Evolutionary conservation across 768 basidiomycete genomes (phyloP), one percentile per base, ranked within the genome.

Genomic region (Tephrocybe rancida): DNA sequence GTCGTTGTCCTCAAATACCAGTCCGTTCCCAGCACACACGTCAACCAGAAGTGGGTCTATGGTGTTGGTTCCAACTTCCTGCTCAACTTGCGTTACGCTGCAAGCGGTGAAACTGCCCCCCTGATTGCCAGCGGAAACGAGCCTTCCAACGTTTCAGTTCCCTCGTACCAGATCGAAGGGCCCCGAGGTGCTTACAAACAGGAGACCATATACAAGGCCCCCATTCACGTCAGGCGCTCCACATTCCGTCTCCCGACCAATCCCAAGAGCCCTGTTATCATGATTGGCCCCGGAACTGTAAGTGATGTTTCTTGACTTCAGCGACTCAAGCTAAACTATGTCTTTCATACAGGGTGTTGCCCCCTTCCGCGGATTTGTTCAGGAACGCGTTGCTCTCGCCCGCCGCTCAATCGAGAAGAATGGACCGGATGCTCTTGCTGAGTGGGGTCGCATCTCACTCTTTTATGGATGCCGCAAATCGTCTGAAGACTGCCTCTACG

Each of bases 261-360:
- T 68, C 97, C 97, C 30, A 98, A 97, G 80, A 96, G 91, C 55
- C 97, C 97, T 1, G 89, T 99, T 46, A 92, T 99, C 72, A 98
- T 99, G 97, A 85, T 99, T 68, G 97, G 97, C 37, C 97, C 97
- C 56, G 97, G 97, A 48, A 99, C 95, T 52, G 95, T 96, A 68
- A 75, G 92, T 26, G 19, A 18, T 83, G 42, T 45, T 26, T 34
- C 21, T 22, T 52, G n/a, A 38, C 16, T 41, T 21, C 9, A 13
- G 27, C 44, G 49, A 44, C 55, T 42, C 41, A 57, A 60, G 35
- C 61, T 42, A 35, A 44, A 19, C n/a, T 38, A 35, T 57, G 22
- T 44, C 39, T 42, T 37, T 54, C 13, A 53, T 22, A 13, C n/a
- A 96, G 94, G 97, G 97, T 77, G 95, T 99, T 51, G 97, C 97